phyloP scores from a whole-genome alignment of 768 basidiomycete species.

The Coprinopsis strossmayeri region DNA sequence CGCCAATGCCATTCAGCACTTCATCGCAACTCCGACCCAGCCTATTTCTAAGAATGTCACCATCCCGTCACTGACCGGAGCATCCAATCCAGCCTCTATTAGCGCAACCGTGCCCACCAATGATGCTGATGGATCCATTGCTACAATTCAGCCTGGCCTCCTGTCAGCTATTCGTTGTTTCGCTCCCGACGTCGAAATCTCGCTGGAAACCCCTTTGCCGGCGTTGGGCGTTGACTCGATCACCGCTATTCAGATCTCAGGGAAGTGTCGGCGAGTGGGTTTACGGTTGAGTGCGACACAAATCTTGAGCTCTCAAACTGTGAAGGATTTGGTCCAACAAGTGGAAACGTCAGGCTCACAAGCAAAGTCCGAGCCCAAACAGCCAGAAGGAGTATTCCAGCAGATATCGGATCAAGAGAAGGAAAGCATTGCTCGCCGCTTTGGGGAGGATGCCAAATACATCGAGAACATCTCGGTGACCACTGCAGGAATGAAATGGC shows the following conservation, averaged over 20 bases:
- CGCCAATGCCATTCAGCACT: constrained; percentile 11
- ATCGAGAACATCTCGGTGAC: constrained; percentile 20
- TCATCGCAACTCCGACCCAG: constrained; percentile 14
- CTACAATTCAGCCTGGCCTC: constrained; percentile 6
- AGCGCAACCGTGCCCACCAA: not conserved
- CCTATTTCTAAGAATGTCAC: not conserved
- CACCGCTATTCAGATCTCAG: constrained; percentile 37
- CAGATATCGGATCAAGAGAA: constrained; percentile 14
- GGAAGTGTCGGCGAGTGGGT: constrained; percentile 31
- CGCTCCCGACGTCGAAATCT: constrained; percentile 17
- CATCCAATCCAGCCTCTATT: not conserved
- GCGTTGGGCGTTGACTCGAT: constrained; percentile 45
- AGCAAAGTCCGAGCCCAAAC: not conserved
- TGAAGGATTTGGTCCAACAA: not conserved
- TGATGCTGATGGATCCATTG: not conserved
- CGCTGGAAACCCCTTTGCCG: constrained; percentile 27
- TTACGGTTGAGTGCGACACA: constrained; percentile 29
- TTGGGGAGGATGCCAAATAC: constrained; percentile 12
- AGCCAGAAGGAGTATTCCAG: not conserved
- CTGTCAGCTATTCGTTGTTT: constrained; percentile 4
- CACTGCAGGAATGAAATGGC: constrained; percentile 29
- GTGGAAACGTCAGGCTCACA: not conserved
- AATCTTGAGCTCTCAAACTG: constrained; percentile 32
- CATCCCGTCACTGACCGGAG: not conserved
- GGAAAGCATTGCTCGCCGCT: constrained; percentile 14